Conservation (phyloP, 495 filamentous ascomycete species). For the Platismatia glauca region DNA sequence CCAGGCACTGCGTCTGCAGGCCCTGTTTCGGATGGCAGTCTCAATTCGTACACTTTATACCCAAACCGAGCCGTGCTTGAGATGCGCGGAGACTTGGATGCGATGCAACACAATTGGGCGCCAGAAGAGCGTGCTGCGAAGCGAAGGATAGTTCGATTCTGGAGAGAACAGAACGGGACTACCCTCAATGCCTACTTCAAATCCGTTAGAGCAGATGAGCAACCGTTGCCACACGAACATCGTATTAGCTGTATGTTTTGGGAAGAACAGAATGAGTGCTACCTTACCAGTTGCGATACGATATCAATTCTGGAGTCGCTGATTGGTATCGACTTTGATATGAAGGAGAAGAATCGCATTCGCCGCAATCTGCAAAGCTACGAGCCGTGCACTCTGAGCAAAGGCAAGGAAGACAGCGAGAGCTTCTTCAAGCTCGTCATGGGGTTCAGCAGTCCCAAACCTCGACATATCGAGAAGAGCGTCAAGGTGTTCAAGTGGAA, state of each 20-base stretch:
- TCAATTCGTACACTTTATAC: conserved; percentile 78
- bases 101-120: conserved; percentile 74
- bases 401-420: conserved; percentile 81
- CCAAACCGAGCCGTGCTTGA: conserved; percentile 79
- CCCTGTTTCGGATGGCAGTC: conserved; percentile 35
- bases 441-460: conserved; percentile 92
- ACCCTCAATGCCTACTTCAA: conserved; percentile 66
- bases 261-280: conserved; percentile 83
- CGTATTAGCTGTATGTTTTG: conserved; percentile 90
- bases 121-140: conserved; percentile 66
- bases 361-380: conserved; percentile 90
- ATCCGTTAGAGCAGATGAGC: conserved; percentile 58
- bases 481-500: conserved; percentile 98
- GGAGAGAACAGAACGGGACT: conserved; percentile 64
- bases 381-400: conserved; percentile 81
- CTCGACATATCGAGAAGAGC: conserved; percentile 95
- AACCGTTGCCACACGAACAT: conserved; percentile 43
- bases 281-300: conserved; percentile 91
- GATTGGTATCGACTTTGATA: conserved; percentile 72
- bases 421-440: conserved; percentile 98
- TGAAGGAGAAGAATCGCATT: conserved; percentile 97
- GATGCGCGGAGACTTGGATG: conserved; percentile 71
- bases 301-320: conserved; percentile 87
- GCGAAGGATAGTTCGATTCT: conserved; percentile 79
- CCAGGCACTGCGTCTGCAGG: conserved; percentile 32